Percentiles rank a stretch among this genome's conserved stretches.
These are phyloP conservation scores for Ogataea salicorniae DNA, from an alignment of 805 yeast genomes.

Conservation along the genomic window DNA sequence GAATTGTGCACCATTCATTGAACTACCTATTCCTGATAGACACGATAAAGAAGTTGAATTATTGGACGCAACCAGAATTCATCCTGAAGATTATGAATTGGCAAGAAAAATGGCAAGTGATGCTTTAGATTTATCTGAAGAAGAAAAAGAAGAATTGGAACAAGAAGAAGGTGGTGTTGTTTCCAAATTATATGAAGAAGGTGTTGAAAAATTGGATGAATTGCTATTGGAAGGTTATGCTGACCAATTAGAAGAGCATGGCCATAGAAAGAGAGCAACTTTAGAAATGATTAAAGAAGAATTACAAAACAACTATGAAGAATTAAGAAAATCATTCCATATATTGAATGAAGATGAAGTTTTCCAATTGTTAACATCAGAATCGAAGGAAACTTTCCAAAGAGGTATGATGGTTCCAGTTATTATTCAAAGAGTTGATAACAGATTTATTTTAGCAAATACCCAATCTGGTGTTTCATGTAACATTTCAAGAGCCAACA, in stretches of 20 bases:
- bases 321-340: constrained; percentile 71
- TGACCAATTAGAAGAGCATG: constrained; percentile 75
- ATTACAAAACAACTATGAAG: constrained; percentile 81
- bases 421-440: constrained; percentile 57
- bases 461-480: constrained; percentile 53
- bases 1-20: constrained; percentile 87
- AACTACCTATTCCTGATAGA: constrained; percentile 60
- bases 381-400: constrained; percentile 61
- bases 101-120: constrained; percentile 98
- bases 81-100: constrained; percentile 94
- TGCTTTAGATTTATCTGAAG: constrained; percentile 94
- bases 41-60: constrained; percentile 64
- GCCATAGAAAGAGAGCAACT: constrained; percentile 71
- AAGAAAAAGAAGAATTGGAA: constrained; percentile 71
- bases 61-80: constrained; percentile 92
- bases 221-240: constrained; percentile 89
- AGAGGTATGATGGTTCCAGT: constrained; percentile 74
- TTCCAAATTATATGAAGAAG: constrained; percentile 64
- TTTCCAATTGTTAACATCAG: constrained; percentile 88
- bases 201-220: constrained; percentile 73
- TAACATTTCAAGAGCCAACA: constrained; percentile 27
- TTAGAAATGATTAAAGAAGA: constrained; percentile 82
- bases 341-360: constrained; percentile 62
- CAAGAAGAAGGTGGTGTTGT: constrained; percentile 76
- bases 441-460: constrained; percentile 32